Evolutionary conservation across 2,329 filamentous ascomycete species (phyloP).

Genomic region (Amauroascus niger): DNA sequence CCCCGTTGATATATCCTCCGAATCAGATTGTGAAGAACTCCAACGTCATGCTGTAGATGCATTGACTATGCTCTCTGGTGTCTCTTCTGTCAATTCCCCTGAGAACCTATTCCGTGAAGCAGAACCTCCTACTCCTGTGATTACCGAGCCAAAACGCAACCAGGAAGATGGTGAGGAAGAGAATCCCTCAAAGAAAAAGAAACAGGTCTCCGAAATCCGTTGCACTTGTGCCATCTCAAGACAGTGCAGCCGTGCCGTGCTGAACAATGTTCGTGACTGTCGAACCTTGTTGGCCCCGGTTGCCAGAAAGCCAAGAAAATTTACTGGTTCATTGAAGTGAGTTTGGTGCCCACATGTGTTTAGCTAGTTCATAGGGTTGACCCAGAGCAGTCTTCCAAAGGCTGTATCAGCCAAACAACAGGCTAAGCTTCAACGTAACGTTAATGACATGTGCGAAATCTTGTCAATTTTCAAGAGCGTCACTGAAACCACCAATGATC

Average conservation of each 20-base stretch:
- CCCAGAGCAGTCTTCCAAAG: neutral
- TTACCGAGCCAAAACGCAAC: neutral
- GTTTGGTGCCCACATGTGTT: neutral
- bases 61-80: neutral
- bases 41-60: neutral
- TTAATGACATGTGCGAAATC: conserved; percentile 11
- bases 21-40: no score
- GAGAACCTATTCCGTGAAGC: neutral
- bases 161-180: neutral
- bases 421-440: conserved; percentile 2
- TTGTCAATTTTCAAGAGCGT: neutral
- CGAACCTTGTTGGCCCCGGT: conserved; percentile 3
- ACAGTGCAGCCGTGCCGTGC: conserved; percentile 10
- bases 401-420: conserved; percentile 8
- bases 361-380: neutral
- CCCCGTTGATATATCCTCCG: no score
- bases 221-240: conserved; percentile 16
- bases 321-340: neutral
- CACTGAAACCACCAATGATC: neutral
- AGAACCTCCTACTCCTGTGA: no score
- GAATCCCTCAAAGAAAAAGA: no score
- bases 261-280: conserved; percentile 15
- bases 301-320: neutral
- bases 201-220: neutral
- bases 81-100: neutral